Percentiles rank a stretch among this genome's conserved stretches.
Evolutionary conservation across 106 monocot genomes (phyloP).

Genomic region (Dendrobium officinale): DNA sequence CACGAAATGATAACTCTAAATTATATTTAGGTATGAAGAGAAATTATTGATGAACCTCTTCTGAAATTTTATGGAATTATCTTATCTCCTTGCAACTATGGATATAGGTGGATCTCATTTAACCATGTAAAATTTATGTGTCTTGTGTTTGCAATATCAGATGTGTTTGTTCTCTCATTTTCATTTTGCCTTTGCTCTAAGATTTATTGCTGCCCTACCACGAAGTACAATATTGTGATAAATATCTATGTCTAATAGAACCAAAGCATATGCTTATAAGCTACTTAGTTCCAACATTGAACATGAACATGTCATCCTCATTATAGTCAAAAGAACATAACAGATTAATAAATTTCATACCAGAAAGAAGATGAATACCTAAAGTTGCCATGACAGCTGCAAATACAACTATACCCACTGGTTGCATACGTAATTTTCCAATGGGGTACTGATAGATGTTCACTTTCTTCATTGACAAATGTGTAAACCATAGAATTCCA

Average conservation of each 20-base stretch:
- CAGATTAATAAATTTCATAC: background rate
- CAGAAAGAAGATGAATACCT: slow-evolving; percentile 29
- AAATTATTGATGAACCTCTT: no score
- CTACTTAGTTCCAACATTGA: background rate
- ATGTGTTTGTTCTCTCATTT: no score
- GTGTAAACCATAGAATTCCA: slow-evolving; percentile 89
- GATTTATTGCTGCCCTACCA: no score
- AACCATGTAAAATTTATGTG: no score
- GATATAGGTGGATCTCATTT: no score
- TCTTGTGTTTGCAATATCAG: no score
- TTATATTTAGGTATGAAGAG: no score
- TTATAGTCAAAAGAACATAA: background rate
- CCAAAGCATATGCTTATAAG: background rate
- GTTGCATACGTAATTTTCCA: slow-evolving; percentile 86
- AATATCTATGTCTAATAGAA: slow-evolving; percentile 1
- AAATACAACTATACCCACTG: slow-evolving; percentile 91
- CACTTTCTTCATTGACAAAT: slow-evolving; percentile 81
- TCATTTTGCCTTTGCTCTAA: no score
- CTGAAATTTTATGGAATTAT: no score
- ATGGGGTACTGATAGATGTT: slow-evolving; percentile 92
- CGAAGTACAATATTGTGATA: no score
- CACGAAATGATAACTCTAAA: no score
- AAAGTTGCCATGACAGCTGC: slow-evolving; percentile 96
- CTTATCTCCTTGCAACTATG: no score
- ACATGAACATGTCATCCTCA: background rate